A percentile compares a stretch with the other conserved stretches of the same genome.
Evolutionary conservation across 2,329 filamentous ascomycete genomes (phyloP).

Genomic region (Ilyonectria sp.): DNA sequence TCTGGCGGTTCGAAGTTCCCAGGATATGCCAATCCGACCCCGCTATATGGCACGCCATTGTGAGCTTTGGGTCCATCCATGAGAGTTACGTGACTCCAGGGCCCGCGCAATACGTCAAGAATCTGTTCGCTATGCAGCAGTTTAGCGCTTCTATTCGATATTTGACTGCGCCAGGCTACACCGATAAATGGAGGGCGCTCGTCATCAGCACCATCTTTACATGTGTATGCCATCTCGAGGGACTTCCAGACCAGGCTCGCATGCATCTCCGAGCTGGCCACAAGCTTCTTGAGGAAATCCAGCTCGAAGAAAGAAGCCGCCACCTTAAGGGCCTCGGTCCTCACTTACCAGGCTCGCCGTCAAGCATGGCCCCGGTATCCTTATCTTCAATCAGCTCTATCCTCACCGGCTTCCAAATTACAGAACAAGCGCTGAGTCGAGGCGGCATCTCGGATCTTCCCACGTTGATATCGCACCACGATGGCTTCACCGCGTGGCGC

Average conservation of each 20-base stretch:
- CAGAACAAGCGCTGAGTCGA: neutral
- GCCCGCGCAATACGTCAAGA: neutral
- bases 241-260: slow-evolving; percentile 15
- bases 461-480: neutral
- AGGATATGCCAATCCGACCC: slow-evolving; percentile 23
- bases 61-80: slow-evolving; percentile 26
- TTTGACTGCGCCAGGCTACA: slow-evolving; percentile 10
- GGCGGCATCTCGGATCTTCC: neutral
- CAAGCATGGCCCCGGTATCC: neutral
- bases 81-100: slow-evolving; percentile 3
- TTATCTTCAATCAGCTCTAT: slow-evolving; percentile 12
- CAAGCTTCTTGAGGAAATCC: slow-evolving; percentile 19
- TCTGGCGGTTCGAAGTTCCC: slow-evolving; percentile 23
- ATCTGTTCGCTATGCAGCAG: slow-evolving; percentile 9
- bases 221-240: slow-evolving; percentile 25
- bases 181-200: slow-evolving; percentile 30
- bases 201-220: slow-evolving; percentile 26
- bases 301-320: neutral
- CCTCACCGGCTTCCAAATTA: slow-evolving; percentile 7
- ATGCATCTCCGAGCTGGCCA: slow-evolving; percentile 25
- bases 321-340: neutral
- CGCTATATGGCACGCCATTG: slow-evolving; percentile 32
- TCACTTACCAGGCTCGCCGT: neutral
- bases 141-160: slow-evolving; percentile 15
- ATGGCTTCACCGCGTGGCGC: slow-evolving; percentile 19